A percentile compares a stretch with the other conserved stretches of the same genome.
Evolutionary conservation across 192 early-diverging fungal species (phyloP).

Genomic region (Gamsiella multidivaricata): DNA sequence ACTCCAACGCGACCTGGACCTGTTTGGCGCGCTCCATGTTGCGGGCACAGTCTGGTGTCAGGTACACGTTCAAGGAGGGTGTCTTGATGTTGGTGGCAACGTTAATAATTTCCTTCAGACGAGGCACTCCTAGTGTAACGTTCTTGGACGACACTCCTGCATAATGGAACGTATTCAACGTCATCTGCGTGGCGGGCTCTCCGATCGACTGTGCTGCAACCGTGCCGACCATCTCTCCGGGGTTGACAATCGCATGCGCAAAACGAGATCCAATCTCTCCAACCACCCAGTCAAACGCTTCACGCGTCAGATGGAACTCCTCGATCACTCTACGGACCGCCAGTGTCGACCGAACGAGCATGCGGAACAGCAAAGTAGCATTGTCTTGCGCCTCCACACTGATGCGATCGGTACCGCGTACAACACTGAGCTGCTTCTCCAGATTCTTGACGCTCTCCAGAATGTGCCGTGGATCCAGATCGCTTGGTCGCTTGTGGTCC

Average conservation of each 20-base stretch:
- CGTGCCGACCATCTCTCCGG: conserved; percentile 98
- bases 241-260: conserved; percentile 88
- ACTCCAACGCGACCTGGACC: conserved; percentile 87
- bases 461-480: conserved; percentile 88
- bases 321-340: conserved; percentile 89
- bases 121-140: conserved; percentile 97
- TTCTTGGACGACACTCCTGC: conserved; percentile 98
- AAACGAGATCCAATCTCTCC: conserved; percentile 95
- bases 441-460: conserved; percentile 79
- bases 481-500: conserved; percentile 80
- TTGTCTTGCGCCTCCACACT: conserved; percentile 90
- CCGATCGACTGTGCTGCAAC: conserved; percentile 99
- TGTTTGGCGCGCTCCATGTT: conserved; percentile 88
- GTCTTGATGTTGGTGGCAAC: conserved; percentile 97
- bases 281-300: conserved; percentile 95
- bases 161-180: conserved; percentile 99
- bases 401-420: conserved; percentile 90
- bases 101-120: conserved; percentile 99
- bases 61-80: conserved; percentile 82
- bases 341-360: conserved; percentile 80
- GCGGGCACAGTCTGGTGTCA: conserved; percentile 74
- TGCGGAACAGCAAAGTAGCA: conserved; percentile 93
- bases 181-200: conserved; percentile 99
- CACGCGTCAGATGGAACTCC: conserved; percentile 85
- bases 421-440: conserved; percentile 77